These are phyloP conservation scores for Nitzschia inconspicua DNA, from an alignment of 108 stramenopile species.

Conservation along the genomic window DNA sequence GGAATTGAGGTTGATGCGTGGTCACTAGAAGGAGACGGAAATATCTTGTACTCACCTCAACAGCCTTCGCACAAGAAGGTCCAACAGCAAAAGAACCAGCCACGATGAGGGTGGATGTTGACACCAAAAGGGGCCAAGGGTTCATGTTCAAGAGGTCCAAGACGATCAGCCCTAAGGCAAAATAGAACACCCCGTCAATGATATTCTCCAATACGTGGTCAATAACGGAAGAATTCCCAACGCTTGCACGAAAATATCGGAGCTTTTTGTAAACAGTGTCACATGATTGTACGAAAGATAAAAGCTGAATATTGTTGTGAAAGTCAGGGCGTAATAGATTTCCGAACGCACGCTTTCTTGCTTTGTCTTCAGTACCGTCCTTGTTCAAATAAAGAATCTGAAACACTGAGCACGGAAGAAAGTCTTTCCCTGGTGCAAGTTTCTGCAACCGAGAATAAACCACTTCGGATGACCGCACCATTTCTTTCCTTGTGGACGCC, in stretches of 20 bases:
- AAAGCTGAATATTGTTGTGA: conserved; percentile 29
- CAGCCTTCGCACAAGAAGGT: conserved; percentile 48
- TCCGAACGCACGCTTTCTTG: conserved; percentile 39
- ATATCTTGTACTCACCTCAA: conserved; percentile 41
- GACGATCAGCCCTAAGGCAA: conserved; percentile 49
- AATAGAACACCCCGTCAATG: conserved; percentile 42
- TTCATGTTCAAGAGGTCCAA: conserved; percentile 53
- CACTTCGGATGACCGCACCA: conserved; percentile 52
- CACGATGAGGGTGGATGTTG: conserved; percentile 60
- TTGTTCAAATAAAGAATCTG: conserved; percentile 31
- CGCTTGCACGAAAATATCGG: conserved; percentile 40
- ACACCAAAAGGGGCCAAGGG: conserved; percentile 71
- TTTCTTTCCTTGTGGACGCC: conserved; percentile 50
- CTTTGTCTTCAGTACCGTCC: conserved; percentile 37
- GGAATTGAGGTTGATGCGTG: background rate
- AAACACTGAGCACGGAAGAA: conserved; percentile 42
- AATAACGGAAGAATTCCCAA: conserved; percentile 61
- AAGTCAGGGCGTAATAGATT: conserved; percentile 44
- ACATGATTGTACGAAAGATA: conserved; percentile 57
- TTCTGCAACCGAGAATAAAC: conserved; percentile 52
- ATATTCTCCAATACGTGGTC: conserved; percentile 66
- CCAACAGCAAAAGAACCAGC: conserved; percentile 75
- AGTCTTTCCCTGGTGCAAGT: conserved; percentile 10
- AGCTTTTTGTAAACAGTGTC: conserved; percentile 61
- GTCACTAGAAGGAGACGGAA: background rate